Evolutionary conservation across 2,329 filamentous ascomycete genomes (phyloP), one percentile per base, ranked within the genome.

Genomic region (Fusarium sp.): DNA sequence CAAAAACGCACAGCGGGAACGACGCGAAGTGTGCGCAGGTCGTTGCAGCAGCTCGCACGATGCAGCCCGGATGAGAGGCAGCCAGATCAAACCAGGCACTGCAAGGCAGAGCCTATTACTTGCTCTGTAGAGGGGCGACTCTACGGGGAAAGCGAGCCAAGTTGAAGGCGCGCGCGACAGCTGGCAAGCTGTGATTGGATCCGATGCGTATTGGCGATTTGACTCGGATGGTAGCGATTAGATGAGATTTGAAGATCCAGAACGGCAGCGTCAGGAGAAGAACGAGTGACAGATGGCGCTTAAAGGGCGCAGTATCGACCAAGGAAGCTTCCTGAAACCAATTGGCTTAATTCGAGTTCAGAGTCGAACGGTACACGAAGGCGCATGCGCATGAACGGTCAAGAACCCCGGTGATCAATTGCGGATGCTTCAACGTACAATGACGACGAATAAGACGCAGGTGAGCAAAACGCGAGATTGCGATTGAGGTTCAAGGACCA

Each of bases 161-260:
- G 67, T 71, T 70, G 64, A 77, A 67, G 68, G 72, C 64, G 66
- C 57, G 67, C 75, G 71, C 70, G 79, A 79, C 79, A 80, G 79
- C 71, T 80, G 79, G 79, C 79, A 74, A 59, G 73, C 73, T 75
- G 69, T 80, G 79, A 80, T 80, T 80, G 79, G 79, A 69, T 64
- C 71, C 46, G 53, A 45, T 66, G 55, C 64, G 55, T 52, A 35
- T 64, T 73, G 73, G 64, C 69, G 70, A 76, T 70, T 73, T 71
- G 69, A 64, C 60, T 62, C 59, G 42, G 53, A 74, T 65, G 50
- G 45, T 49, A 59, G 71, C 60, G 71, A 73, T 70, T 65, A 67
- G 71, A 73, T 67, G 66, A 76, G 71, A 74, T 71, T 67, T 55
- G 46, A 52, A 63, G 70, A 67, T 68, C 62, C 62, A 73, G 45